Base-by-base conservation (phyloP, 129 eudicot species). In the Erigeron canadensis region DNA sequence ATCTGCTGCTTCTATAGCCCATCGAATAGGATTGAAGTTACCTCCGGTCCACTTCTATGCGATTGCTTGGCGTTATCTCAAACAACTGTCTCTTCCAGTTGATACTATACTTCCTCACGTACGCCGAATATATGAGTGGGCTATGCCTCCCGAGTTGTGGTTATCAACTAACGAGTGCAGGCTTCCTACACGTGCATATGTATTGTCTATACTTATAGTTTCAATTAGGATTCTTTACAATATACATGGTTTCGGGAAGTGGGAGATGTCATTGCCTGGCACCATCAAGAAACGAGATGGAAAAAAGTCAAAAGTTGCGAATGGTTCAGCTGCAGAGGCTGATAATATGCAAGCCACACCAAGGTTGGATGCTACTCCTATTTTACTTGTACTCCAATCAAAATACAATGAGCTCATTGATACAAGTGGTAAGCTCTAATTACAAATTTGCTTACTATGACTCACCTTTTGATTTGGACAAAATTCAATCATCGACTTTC, bases 21-120 rank as follows among this genome's bases (percentile, higher is more conserved):
- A 70, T 46, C 45, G 40, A 13, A 78, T 87, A 9, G 85, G 85
- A 17, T 71, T 89, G 69, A 86, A 85, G 22, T 83, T 89, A 75
- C 98, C 95, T 70, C 88, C 95, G 0, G 96, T 89, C 44, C 86
- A 89, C 81, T 92, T 89, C 45, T 83, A 70, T 67, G 74, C 88
- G 60, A 85, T 92, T 72, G 96, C 95, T 75, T 81, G 84, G 0
- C 84, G 98, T 55, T 89, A 79, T 89, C 82, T 87, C 9, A 40
- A 23, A 65, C 82, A 83, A 61, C 78, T 89, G 70, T 85, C 86
- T 59, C 84, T 92, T 81, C 86, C 98, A 0, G 77, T 70, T 12
- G 78, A 68, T 15, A 79, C 74, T 37, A 77, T 92, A 76, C 86
- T 86, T 64, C 87, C 89, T 63, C 80, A 69, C 37, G 98, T 91